Evolutionary conservation across 2,329 filamentous ascomycete genomes (phyloP).

Genomic region (Zelopaecilomyces penicillatus): DNA sequence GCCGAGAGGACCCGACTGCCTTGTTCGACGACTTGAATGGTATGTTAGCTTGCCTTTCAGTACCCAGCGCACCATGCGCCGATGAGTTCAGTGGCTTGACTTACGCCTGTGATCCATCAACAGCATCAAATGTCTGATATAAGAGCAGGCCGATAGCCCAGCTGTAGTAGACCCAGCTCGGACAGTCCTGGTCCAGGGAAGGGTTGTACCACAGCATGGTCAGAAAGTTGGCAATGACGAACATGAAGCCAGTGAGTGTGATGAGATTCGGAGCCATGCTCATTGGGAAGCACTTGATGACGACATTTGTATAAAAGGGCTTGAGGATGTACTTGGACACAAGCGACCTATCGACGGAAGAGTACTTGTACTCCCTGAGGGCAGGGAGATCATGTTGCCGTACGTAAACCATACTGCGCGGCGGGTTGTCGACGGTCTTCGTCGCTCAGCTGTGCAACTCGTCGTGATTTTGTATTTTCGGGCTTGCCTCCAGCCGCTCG

Average conservation of each 20-base stretch:
- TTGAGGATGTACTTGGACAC: constrained; percentile 90
- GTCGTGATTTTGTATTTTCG: no score
- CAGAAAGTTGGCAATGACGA: constrained; percentile 81
- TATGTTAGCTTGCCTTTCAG: not conserved
- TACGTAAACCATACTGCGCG: constrained; percentile 76
- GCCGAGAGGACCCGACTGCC: constrained; percentile 85
- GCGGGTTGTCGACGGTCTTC: no score
- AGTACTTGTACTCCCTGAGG: constrained; percentile 94
- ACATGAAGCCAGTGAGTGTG: constrained; percentile 81
- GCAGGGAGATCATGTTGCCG: constrained; percentile 82
- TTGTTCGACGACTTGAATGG: constrained; percentile 62
- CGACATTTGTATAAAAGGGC: constrained; percentile 92
- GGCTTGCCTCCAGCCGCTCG: no score
- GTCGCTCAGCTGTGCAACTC: no score
- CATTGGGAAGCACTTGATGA: constrained; percentile 92
- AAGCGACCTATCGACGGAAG: constrained; percentile 80
- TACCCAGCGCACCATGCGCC: not conserved
- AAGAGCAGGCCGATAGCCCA: constrained; percentile 87
- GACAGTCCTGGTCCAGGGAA: constrained; percentile 87
- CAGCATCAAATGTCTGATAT: constrained; percentile 97
- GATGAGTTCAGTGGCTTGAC: constrained; percentile 25
- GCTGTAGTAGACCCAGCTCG: constrained; percentile 86
- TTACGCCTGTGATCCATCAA: constrained; percentile 88
- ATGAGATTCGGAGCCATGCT: constrained; percentile 87
- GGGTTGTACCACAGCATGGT: constrained; percentile 95